These are phyloP conservation scores for Hymenoscyphus fraxineus DNA, from an alignment of 2,329 filamentous ascomycete genomes.

Conservation along the genomic window DNA sequence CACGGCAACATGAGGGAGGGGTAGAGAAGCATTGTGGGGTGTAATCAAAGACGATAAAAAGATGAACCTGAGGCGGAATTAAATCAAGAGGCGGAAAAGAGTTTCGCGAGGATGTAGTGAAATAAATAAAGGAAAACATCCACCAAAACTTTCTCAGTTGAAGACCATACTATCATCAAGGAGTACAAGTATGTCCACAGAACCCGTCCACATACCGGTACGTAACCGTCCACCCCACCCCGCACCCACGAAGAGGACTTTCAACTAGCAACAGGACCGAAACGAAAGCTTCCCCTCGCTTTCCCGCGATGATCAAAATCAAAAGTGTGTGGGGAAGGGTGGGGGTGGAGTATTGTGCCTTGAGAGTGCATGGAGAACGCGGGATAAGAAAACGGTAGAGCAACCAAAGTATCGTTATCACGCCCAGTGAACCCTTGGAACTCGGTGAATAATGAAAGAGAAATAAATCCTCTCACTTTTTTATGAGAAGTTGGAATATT, in stretches of 20 bases:
- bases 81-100: background rate
- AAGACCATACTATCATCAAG: background rate
- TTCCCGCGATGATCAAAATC: background rate
- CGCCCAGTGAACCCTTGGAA: background rate
- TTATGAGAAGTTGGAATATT: background rate
- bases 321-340: background rate
- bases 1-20: background rate
- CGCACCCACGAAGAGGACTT: too few species aligned
- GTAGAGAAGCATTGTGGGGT: background rate
- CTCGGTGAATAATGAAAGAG: background rate
- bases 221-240: background rate
- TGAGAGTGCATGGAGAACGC: background rate
- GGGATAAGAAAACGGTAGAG: too few species aligned
- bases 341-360: background rate
- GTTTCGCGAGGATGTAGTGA: background rate
- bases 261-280: too few species aligned
- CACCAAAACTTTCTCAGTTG: background rate
- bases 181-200: background rate
- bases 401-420: too few species aligned
- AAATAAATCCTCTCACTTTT: background rate
- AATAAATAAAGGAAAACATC: background rate
- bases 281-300: too few species aligned
- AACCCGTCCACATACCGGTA: background rate
- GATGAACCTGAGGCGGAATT: background rate
- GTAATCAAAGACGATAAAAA: background rate